Percentiles rank a stretch among this genome's conserved stretches.
These are phyloP conservation scores for Collybia nuda DNA, from an alignment of 768 basidiomycete species.

Conservation along the genomic window DNA sequence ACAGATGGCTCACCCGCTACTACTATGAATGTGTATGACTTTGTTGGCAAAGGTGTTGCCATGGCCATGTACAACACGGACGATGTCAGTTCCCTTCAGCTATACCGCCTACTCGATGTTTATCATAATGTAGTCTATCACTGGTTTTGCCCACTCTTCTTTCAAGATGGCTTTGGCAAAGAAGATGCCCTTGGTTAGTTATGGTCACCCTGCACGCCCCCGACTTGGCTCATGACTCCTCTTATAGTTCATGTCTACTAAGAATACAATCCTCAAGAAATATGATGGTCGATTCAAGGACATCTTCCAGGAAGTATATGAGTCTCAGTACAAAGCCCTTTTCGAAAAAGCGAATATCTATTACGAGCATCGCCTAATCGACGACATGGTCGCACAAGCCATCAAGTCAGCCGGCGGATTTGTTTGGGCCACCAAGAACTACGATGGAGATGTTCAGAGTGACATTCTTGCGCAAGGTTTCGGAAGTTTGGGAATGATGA, in stretches of 20 bases:
- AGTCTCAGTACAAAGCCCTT: conserved; percentile 65
- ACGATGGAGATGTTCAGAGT: conserved; percentile 86
- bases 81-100: conserved; percentile 49
- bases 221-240: neutral
- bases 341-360: conserved; percentile 76
- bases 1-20: conserved; percentile 67
- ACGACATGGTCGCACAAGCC: conserved; percentile 98
- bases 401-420: conserved; percentile 97
- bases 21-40: conserved; percentile 86
- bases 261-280: conserved; percentile 96
- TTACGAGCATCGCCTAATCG: conserved; percentile 96
- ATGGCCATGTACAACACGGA: conserved; percentile 99
- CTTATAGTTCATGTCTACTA: conserved; percentile 89
- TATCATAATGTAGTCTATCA: conserved; percentile 62
- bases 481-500: conserved; percentile 98
- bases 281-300: conserved; percentile 99
- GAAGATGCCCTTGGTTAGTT: conserved; percentile 70
- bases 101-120: neutral
- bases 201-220: neutral
- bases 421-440: conserved; percentile 74
- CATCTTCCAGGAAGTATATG: conserved; percentile 97
- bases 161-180: conserved; percentile 94
- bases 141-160: conserved; percentile 93
- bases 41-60: conserved; percentile 89
- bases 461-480: conserved; percentile 98